Percentiles rank a stretch among this genome's conserved stretches.
Conservation (phyloP, 2,329 filamentous ascomycete species). For the Cercospora sp. region DNA sequence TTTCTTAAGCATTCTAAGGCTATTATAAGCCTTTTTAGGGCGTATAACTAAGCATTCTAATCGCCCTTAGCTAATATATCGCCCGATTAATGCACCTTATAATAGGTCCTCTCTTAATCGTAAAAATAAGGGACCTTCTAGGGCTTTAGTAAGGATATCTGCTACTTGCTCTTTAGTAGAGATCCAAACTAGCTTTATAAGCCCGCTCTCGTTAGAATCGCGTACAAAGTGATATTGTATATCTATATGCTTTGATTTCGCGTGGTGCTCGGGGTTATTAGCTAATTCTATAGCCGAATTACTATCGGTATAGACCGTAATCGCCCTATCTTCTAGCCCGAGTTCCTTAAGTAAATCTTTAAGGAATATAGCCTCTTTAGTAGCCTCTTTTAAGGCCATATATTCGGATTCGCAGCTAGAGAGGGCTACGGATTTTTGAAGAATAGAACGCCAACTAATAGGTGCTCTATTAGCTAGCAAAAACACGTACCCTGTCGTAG, state of each 20-base stretch:
- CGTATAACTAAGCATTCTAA: no score
- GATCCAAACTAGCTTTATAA: not conserved
- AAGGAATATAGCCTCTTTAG: conserved; percentile 14
- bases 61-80: no score
- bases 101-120: no score
- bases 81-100: no score
- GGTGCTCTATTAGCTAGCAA: no score
- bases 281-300: conserved; percentile 13
- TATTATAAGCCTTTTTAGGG: no score
- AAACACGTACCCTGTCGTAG: no score
- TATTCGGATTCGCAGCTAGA: conserved; percentile 5
- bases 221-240: conserved; percentile 15
- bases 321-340: not conserved
- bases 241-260: conserved; percentile 14
- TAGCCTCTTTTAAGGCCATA: conserved; percentile 17
- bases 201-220: not conserved
- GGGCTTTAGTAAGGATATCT: no score
- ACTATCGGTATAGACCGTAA: conserved; percentile 4
- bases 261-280: conserved; percentile 8
- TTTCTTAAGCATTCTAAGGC: no score
- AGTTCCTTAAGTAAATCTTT: conserved; percentile 15
- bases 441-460: no score
- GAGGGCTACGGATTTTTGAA: no score
- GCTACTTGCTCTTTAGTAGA: not conserved
- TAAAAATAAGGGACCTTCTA: no score